phyloP scores from a whole-genome alignment of 768 basidiomycete genomes.

The Terana coerulea region DNA sequence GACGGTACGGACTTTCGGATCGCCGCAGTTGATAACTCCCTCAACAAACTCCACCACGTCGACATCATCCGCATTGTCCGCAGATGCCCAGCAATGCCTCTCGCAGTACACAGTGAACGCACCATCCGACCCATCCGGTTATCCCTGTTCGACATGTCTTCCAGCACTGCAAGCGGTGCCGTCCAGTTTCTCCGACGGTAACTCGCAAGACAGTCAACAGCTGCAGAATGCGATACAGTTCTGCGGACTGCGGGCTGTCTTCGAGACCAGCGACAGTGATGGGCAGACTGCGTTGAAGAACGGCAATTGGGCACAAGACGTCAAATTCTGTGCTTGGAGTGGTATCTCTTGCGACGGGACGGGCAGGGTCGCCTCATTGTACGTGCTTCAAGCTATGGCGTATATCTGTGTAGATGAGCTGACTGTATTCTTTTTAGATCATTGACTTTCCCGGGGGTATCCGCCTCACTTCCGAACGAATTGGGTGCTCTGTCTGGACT shows the following conservation, averaged over 20 bases:
- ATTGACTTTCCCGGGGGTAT: conserved; percentile 45
- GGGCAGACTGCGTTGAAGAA: conserved; percentile 38
- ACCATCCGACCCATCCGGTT: conserved; percentile 36
- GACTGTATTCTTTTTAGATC: conserved; percentile 23
- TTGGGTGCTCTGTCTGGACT: conserved; percentile 37
- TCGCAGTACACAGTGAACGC: conserved; percentile 44
- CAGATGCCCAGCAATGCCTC: conserved; percentile 40
- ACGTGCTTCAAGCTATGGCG: too few species aligned
- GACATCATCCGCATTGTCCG: conserved; percentile 32
- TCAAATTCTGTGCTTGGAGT: conserved; percentile 43
- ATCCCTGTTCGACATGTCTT: conserved; percentile 45
- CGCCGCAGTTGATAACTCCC: conserved; percentile 1
- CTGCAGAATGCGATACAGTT: conserved; percentile 41
- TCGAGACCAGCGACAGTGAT: conserved; percentile 32
- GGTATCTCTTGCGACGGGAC: conserved; percentile 41
- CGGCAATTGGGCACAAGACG: conserved; percentile 42
- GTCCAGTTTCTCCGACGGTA: conserved; percentile 27
- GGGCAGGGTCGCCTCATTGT: conserved; percentile 41
- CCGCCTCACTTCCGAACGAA: conserved; percentile 39
- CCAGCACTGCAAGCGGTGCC: conserved; percentile 37
- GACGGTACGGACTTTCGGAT: conserved; percentile 29
- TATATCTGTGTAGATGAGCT: too few species aligned
- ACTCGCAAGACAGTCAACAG: conserved; percentile 30
- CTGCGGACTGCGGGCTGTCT: conserved; percentile 43
- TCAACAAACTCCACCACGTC: conserved; percentile 18